Evolutionary conservation across 306 rosid genomes (phyloP).

Genomic region (Vigna trinervia): DNA sequence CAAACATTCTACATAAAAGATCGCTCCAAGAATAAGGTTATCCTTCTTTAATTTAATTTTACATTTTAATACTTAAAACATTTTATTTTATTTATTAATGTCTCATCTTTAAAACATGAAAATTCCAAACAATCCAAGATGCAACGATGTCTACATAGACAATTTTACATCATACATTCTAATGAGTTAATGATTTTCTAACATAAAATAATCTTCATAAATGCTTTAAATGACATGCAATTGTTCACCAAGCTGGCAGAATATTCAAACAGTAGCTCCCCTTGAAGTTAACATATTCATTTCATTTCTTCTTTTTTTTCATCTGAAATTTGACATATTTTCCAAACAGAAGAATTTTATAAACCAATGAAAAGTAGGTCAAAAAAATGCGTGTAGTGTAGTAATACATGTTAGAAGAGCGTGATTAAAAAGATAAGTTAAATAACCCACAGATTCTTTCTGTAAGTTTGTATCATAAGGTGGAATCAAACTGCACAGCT

Average conservation of each 20-base stretch:
- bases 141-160: too few relatives aligned
- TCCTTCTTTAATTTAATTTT: too few relatives aligned
- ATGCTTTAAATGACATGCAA: neutral
- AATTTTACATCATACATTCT: too few relatives aligned
- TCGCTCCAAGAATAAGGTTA: too few relatives aligned
- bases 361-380: conserved; percentile 35
- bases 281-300: neutral
- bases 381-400: conserved; percentile 31
- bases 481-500: conserved; percentile 54
- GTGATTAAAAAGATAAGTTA: conserved; percentile 28
- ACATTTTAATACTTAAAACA: too few relatives aligned
- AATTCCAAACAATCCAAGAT: too few relatives aligned
- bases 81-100: too few relatives aligned
- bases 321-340: conserved; percentile 9
- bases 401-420: conserved; percentile 38
- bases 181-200: too few relatives aligned
- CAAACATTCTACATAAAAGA: too few relatives aligned
- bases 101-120: too few relatives aligned
- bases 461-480: conserved; percentile 46
- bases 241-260: neutral
- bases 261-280: neutral
- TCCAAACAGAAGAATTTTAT: conserved; percentile 38
- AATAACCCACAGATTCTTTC: neutral
- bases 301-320: too few relatives aligned
- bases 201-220: too few relatives aligned